Evolutionary conservation across 2,329 filamentous ascomycete species (phyloP).

Genomic region (Gyromitra esculenta): DNA sequence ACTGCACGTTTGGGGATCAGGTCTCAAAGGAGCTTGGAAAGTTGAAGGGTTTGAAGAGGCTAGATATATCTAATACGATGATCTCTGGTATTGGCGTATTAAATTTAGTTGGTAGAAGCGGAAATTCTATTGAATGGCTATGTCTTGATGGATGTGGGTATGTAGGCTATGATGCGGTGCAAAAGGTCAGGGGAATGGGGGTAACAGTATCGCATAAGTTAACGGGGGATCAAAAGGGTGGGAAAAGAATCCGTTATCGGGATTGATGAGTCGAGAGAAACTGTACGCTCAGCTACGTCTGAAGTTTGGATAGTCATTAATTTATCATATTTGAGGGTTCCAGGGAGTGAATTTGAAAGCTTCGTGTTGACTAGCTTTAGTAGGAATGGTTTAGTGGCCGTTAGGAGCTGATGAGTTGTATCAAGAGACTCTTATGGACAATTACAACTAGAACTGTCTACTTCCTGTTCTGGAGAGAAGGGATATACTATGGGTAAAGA

Average conservation of each 20-base stretch:
- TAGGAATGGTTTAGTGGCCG: too few relatives aligned
- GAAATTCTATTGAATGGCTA: constrained; percentile 37
- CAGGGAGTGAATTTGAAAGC: too few relatives aligned
- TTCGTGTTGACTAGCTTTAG: too few relatives aligned
- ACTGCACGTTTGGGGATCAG: constrained; percentile 45
- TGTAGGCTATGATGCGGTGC: constrained; percentile 47
- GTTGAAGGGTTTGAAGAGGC: constrained; percentile 29
- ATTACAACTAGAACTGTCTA: too few relatives aligned
- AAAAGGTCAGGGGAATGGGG: constrained; percentile 37
- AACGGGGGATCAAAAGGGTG: constrained; percentile 17
- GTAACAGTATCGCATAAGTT: constrained; percentile 43
- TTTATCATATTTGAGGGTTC: too few relatives aligned
- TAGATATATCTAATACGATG: constrained; percentile 47
- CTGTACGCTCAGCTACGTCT: neutral
- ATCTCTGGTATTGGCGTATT: constrained; percentile 48
- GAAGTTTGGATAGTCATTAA: neutral
- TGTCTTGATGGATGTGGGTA: constrained; percentile 46
- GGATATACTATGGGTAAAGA: too few relatives aligned
- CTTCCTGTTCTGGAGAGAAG: too few relatives aligned
- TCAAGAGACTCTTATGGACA: too few relatives aligned
- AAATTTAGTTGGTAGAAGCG: constrained; percentile 33
- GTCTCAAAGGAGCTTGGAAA: constrained; percentile 42
- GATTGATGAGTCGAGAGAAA: constrained; percentile 19
- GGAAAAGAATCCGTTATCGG: constrained; percentile 49
- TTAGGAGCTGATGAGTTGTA: too few relatives aligned